Conservation (phyloP, 345 rosid species). For the Streptanthus diversifolius region DNA sequence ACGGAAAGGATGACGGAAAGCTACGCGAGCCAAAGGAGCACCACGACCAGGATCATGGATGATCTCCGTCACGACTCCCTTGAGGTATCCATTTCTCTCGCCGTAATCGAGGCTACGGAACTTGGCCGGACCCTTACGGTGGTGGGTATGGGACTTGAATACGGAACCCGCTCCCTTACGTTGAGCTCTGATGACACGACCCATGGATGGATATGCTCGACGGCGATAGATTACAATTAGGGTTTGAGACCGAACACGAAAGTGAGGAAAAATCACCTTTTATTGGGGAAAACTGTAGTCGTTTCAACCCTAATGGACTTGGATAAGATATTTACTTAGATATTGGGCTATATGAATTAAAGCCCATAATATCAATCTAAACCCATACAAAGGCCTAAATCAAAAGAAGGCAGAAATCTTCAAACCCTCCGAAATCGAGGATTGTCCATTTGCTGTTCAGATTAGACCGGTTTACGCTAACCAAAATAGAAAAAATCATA, state of each 20-base stretch:
- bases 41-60: constrained; percentile 77
- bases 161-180: constrained; percentile 79
- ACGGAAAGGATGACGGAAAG: constrained; percentile 69
- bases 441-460: background rate
- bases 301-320: constrained; percentile 23
- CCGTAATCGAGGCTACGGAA: constrained; percentile 71
- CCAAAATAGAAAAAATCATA: background rate
- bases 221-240: constrained; percentile 6
- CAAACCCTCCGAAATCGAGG: too few relatives aligned
- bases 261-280: background rate
- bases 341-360: background rate
- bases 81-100: constrained; percentile 64
- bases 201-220: constrained; percentile 37
- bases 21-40: constrained; percentile 62
- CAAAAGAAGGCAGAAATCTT: background rate
- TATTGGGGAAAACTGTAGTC: background rate
- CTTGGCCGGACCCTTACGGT: constrained; percentile 72
- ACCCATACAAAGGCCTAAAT: background rate
- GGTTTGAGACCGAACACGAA: constrained; percentile 7
- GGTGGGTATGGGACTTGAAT: constrained; percentile 72
- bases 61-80: constrained; percentile 63
- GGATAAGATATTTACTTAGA: background rate
- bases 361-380: background rate
- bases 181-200: constrained; percentile 71
- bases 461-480: background rate